Evolutionary conservation across 495 filamentous ascomycete species (phyloP), one percentile per base, ranked within the genome.

Genomic region (Xylaria flabelliformis): DNA sequence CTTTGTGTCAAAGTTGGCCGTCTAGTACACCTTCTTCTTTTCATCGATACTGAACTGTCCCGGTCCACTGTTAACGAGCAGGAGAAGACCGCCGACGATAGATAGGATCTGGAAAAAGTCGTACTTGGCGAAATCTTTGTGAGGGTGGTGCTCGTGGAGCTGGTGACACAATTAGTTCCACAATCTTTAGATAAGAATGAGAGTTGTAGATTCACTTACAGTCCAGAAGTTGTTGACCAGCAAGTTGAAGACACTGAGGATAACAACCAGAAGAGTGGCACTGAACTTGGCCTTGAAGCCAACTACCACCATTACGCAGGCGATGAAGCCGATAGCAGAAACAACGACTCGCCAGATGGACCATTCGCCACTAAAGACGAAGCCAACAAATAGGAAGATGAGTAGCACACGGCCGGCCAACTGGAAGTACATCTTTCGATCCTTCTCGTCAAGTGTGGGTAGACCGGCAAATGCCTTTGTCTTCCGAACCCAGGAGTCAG

Each of bases 211-310:
- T 19, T 62, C 76, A 88, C 93, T 86, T 87, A 98, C 95, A 81
- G 95, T 98, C 96, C 96, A 99, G 90, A 98, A 99, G 88, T 99
- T 99, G 90, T 99, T 99, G 69, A 99, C 97, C 74, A 98, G 75
- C 42, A 98, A 79, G 80, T 99, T 99, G 87, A 99, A 98, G 68
- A 98, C 87, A 83, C 94, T 97, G 80, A 99, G 83, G 78, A 99
- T 93, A 64, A 98, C 88, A 41, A 99, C 96, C 64, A 99, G 85
- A 73, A 98, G 90, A 44, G 95, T 93, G 19, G 96, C 95, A 80
- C 95, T 98, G 87, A 91, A 97, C 88, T 99, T 99, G 71, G 96
- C 95, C 91, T 99, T 99, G 89, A 99, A 99, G 58, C 96, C 96
- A 70, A 99, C 97, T 53, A 97, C 93, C 71, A 99, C 96, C 96